These are phyloP conservation scores for Saccharata proteae DNA, from an alignment of 2,329 filamentous ascomycete species.

Conservation along the genomic window DNA sequence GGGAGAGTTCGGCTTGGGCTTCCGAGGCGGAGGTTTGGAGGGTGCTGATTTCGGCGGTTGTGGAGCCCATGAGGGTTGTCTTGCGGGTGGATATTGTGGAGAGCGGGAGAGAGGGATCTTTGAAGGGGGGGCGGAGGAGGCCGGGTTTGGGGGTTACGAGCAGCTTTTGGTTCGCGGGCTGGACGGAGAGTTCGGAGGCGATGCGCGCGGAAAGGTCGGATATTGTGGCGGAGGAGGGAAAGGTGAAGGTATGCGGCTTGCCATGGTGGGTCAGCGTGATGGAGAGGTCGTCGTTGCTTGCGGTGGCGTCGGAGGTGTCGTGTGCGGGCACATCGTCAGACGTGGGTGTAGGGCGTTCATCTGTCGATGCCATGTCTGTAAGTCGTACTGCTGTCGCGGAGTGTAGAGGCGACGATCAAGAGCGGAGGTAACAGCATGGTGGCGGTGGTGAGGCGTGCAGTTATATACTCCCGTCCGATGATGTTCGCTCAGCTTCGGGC, in stretches of 20 bases:
- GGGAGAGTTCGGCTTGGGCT: constrained; percentile 23
- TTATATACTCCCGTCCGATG: too few species aligned
- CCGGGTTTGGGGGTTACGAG: constrained; percentile 52
- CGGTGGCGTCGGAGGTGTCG: too few species aligned
- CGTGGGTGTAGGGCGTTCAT: too few species aligned
- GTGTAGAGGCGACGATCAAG: too few species aligned
- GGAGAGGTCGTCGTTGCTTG: constrained; percentile 11
- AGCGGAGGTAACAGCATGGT: too few species aligned
- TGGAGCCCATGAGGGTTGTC: constrained; percentile 54
- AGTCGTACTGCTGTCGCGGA: too few species aligned
- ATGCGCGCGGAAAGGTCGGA: constrained; percentile 49
- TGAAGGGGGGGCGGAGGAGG: constrained; percentile 52
- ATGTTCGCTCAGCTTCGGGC: too few species aligned
- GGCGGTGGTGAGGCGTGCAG: too few species aligned
- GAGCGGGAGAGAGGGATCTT: constrained; percentile 41
- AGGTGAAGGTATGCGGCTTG: constrained; percentile 35
- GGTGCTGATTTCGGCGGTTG: constrained; percentile 46
- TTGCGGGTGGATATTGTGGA: constrained; percentile 43
- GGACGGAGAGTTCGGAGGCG: constrained; percentile 45
- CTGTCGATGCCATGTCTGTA: too few species aligned
- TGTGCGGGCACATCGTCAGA: too few species aligned
- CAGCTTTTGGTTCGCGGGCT: constrained; percentile 54
- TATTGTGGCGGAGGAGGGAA: constrained; percentile 40
- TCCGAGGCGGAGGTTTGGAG: constrained; percentile 28
- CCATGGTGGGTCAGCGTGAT: constrained; percentile 45